Evolutionary conservation across 257 asterid species (phyloP), one percentile per base, ranked within the genome.

Genomic region (Jacaranda mimosifolia): DNA sequence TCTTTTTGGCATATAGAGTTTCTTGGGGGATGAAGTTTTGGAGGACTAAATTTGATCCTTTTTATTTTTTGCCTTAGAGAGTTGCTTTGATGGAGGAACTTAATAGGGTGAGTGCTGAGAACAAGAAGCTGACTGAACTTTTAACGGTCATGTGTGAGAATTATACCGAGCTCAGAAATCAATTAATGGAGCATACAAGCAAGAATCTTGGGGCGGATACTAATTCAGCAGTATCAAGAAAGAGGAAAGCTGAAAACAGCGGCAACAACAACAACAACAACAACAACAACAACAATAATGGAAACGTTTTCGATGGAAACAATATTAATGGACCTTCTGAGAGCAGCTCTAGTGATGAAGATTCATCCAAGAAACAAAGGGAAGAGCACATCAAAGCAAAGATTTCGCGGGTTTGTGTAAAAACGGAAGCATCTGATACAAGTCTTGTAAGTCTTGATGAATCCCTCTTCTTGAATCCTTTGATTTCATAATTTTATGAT

Each of bases 301-400:
- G 36, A 12, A 63, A 26, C 32, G 32, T 26, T 26, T 26, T 26
- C 32, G 32, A 26, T 26, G 32, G 70, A 18, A 86, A 74, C 52
- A 35, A 15, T 55, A 55, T 19, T 7, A 3, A 72, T 36, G 87
- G 88, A 14, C 74, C 85, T 19, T 85, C 93, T 5, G 98, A 89
- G 76, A 88, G 96, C 79, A 91, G 96, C 83, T 93, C 97, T 0
- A 89, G 95, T 67, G 98, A 91, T 64, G 98, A 93, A 81, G 97
- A 88, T 59, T 86, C 96, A 1, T 68, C 76, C 36, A 96, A 91
- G 91, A 93, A 91, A 77, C 87, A 80, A 21, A 89, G 77, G 80
- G 96, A 87, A 81, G 94, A 90, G 57, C 94, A 85, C 68, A 66
- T 83, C n/a, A 93, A 93, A 68, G 68, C 97, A 6, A 91, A 87